A percentile compares a stretch with the other conserved stretches of the same genome.
Conservation (phyloP, 169 alveolate genomes). For the Plasmodium relictum region DNA sequence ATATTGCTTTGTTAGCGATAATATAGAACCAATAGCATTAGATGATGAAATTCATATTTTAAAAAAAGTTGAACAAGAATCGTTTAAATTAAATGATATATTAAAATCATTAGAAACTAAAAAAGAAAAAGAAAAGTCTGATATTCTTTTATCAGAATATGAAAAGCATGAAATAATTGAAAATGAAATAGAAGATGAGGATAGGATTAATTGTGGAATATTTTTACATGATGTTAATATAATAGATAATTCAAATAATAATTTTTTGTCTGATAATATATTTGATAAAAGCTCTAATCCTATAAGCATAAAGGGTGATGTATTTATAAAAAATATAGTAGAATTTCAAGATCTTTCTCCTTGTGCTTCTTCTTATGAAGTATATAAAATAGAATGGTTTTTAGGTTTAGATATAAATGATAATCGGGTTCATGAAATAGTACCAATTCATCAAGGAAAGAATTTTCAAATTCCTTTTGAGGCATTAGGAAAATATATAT, state of each 20-base stretch:
- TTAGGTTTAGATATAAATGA: conserved; percentile 69
- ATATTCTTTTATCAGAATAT: conserved; percentile 43
- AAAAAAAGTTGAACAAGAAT: conserved; percentile 24
- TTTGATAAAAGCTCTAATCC: conserved; percentile 20
- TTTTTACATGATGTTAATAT: conserved; percentile 68
- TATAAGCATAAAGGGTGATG: conserved; percentile 53
- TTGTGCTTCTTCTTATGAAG: conserved; percentile 23
- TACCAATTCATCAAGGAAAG: conserved; percentile 26
- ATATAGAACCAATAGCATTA: conserved; percentile 68
- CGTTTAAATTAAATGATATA: conserved; percentile 59
- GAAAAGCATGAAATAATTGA: conserved; percentile 16
- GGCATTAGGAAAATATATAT: conserved; percentile 66
- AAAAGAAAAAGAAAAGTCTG: conserved; percentile 41
- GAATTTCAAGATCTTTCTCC: conserved; percentile 58
- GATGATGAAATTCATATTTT: conserved; percentile 71
- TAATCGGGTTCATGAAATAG: conserved; percentile 35
- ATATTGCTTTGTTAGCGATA: conserved; percentile 48
- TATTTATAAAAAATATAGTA: conserved; percentile 34
- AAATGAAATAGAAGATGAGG: conserved; percentile 17
- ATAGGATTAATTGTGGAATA: conserved; percentile 39
- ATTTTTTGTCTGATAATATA: conserved; percentile 6
- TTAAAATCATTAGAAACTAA: conserved; percentile 49
- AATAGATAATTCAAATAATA: conserved; percentile 37
- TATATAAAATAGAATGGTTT: conserved; percentile 72
- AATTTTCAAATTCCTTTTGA: conserved; percentile 70